Percentiles rank a stretch among this genome's conserved stretches.
These are phyloP conservation scores for Penicillium roqueforti DNA, from an alignment of 495 filamentous ascomycete species.

Conservation along the genomic window DNA sequence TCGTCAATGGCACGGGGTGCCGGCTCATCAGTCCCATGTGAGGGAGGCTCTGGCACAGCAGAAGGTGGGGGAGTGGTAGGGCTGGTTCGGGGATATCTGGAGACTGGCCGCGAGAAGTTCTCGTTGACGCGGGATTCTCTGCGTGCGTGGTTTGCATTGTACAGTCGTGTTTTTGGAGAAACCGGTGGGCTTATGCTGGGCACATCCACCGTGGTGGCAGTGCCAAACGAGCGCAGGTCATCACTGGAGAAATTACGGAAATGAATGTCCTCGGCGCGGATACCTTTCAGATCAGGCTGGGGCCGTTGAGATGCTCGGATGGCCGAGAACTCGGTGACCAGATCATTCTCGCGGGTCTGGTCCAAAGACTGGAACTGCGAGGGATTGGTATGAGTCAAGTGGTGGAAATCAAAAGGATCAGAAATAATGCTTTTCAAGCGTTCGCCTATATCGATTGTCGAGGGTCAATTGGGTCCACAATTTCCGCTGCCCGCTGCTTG, in stretches of 20 bases:
- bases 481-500: background rate
- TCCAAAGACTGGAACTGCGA: constrained; percentile 58
- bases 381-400: constrained; percentile 71
- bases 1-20: constrained; percentile 44
- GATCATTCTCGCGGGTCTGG: constrained; percentile 53
- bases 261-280: constrained; percentile 60
- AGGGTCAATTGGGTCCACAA: constrained; percentile 5
- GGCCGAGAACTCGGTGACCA: constrained; percentile 63
- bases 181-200: constrained; percentile 21
- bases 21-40: constrained; percentile 35
- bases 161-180: constrained; percentile 21
- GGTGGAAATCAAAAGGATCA: constrained; percentile 82
- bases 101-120: constrained; percentile 50
- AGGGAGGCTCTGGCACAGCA: constrained; percentile 29
- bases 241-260: constrained; percentile 60
- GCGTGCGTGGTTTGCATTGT: constrained; percentile 17
- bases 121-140: constrained; percentile 39
- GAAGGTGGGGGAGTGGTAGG: constrained; percentile 30
- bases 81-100: constrained; percentile 30
- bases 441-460: constrained; percentile 23
- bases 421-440: constrained; percentile 60
- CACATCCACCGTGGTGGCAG: constrained; percentile 25
- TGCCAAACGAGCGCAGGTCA: constrained; percentile 25
- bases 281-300: constrained; percentile 55
- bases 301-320: constrained; percentile 65